These are phyloP conservation scores for Xylariales sp. DNA, from an alignment of 2,329 filamentous ascomycete species.

Conservation along the genomic window DNA sequence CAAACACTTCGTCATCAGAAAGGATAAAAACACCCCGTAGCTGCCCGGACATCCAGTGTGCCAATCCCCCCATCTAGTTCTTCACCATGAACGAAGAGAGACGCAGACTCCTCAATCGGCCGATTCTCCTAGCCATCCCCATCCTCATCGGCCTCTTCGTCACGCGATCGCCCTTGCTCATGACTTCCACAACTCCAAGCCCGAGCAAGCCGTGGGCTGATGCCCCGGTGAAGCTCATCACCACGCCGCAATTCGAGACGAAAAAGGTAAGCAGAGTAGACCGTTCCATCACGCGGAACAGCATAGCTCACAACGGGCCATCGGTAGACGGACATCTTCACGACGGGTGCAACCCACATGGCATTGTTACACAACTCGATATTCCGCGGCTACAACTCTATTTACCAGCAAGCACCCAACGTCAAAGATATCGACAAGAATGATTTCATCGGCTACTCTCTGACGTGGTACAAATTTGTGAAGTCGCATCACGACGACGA, in stretches of 20 bases:
- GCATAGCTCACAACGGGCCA: background rate
- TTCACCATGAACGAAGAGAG: conserved; percentile 39
- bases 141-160: conserved; percentile 53
- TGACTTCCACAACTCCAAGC: conserved; percentile 51
- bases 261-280: conserved; percentile 56
- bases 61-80: background rate
- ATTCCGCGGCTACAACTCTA: conserved; percentile 72
- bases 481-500: conserved; percentile 71
- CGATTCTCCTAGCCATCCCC: conserved; percentile 50
- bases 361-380: conserved; percentile 70
- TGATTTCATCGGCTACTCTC: conserved; percentile 68
- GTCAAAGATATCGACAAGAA: conserved; percentile 62
- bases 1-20: conserved; percentile 1
- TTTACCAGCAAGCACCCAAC: conserved; percentile 68
- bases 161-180: conserved; percentile 54
- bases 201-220: conserved; percentile 62
- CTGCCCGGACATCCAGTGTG: conserved; percentile 3
- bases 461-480: conserved; percentile 70
- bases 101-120: conserved; percentile 44
- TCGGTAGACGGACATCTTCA: conserved; percentile 66
- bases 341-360: conserved; percentile 70
- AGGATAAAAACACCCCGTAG: conserved; percentile 20
- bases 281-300: too few relatives aligned
- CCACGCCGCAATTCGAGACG: conserved; percentile 64
- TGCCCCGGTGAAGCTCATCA: conserved; percentile 64